Conservation (phyloP, 78 protist genomes). For the Paratrimastix pyriformis region DNA sequence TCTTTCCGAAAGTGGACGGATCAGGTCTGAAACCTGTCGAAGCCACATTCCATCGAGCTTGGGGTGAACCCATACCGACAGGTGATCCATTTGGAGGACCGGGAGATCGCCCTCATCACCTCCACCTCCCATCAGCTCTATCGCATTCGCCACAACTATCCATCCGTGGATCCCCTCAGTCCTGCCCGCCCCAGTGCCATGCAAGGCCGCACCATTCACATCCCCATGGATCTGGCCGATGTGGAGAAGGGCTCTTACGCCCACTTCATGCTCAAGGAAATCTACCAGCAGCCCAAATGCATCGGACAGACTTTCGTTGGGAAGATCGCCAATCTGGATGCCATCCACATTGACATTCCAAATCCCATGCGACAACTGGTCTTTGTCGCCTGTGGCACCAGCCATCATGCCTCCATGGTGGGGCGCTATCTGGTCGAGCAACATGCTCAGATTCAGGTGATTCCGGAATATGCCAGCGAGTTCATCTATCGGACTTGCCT, state of each 20-base stretch:
- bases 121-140: not conserved
- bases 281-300: constrained; percentile 84
- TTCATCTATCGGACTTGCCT: constrained; percentile 9
- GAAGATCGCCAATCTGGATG: not conserved
- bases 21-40: no score
- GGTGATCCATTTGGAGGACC: constrained; percentile 4
- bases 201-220: not conserved
- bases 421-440: constrained; percentile 28
- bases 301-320: constrained; percentile 14
- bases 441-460: constrained; percentile 6
- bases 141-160: not conserved
- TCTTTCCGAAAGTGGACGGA: constrained; percentile 1
- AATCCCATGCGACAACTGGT: constrained; percentile 39
- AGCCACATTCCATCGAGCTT: no score
- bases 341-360: not conserved
- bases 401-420: constrained; percentile 50
- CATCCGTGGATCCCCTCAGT: not conserved
- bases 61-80: no score
- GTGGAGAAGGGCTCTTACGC: constrained; percentile 54
- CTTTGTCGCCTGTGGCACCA: constrained; percentile 79
- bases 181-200: not conserved
- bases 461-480: constrained; percentile 41
- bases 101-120: not conserved
- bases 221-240: constrained; percentile 14
- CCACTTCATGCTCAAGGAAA: constrained; percentile 91